Evolutionary conservation across 2,329 filamentous ascomycete species (phyloP), one percentile per base, ranked within the genome.

Genomic region (Uncinocarpus reesii): DNA sequence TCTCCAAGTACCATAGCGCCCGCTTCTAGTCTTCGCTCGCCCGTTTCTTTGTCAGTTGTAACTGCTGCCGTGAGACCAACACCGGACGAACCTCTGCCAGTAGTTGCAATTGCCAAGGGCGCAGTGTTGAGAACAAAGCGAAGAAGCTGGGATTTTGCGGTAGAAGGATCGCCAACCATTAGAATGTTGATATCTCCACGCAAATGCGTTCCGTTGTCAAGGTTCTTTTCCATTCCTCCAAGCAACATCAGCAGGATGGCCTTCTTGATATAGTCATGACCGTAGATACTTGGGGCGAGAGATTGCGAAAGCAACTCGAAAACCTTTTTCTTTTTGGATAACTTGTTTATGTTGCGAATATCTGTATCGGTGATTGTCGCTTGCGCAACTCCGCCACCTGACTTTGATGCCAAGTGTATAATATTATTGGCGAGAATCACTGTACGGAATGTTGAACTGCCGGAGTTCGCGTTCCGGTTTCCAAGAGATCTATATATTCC

Each of bases 1-100:
- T 98, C 92, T 54, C 82, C 92, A 61, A 98, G 86, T 52, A 98
- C 92, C 92, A 98, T 98, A 55, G 92, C 92, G 77, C 92, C 92
- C 13, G 92, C 92, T 69, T 98, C 92, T 1, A 98, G 77, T 56
- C 92, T 80, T 56, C 92, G 80, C 65, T 98, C 92, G 50, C 92
- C 92, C 1, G 92, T 98, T 66, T 98, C 92, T 65, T 96, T 96
- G 66, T 98, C 92, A 0, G 86, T 83, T 0, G 92, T 96, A 20
- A 98, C 92, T 23, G 92, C 92, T 21, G 92, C 92, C 23, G 92
- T 98, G 50, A 98, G 74, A 88, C 92, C 92, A 46, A 98, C 92
- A 55, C 92, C 92, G 3, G 92, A 98, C 7, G 92, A 98, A 20
- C 92, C 89, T 59, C 92, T 84, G 67, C 92, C 92, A 32, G 92